Base-by-base conservation (phyloP, 1,139 yeast species). In the Wickerhamomyces sp. region DNA sequence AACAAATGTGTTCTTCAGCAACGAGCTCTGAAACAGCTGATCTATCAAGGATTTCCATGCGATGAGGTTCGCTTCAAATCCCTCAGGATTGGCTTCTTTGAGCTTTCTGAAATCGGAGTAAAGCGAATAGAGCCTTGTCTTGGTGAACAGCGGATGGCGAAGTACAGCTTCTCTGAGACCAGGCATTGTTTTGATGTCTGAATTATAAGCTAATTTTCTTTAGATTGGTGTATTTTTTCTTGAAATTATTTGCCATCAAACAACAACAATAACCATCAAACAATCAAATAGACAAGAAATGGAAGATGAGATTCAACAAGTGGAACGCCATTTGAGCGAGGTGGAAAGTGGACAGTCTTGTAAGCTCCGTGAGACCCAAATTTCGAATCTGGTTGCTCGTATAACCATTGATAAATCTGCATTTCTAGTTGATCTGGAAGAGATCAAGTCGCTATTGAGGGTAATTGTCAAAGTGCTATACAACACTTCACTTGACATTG, bases 31-130 rank as follows among this genome's bases (percentile, higher is more conserved):
- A 28, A 59, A 51, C 28, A 61, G 36, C 28, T 56, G 50, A 1
- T 47, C 43, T 7, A 71, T 39, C 13, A 72, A 47, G 10, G 59
- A 58, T 32, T 57, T 63, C 92, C 92, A 83, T 1, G 84, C 79
- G 5, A 61, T 59, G 16, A 82, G 51, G 52, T 83, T 83, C 13
- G 90, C 90, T 33, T 69, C 75, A 46, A 68, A 82, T 0, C 92
- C 92, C 40, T 82, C 90, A 1, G 77, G 76, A 55, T 83, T 83
- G 27, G 72, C 54, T 18, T 72, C 73, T 47, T 68, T 65, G 35
- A 77, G 63, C 15, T 64, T 65, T 26, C 65, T 59, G 55, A 81
- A 82, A 56, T 82, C 77, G 4, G 81, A 76, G 52, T 79, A 83
- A 8, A 83, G 65, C 1, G 89, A 82, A 16, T 65, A 66, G 27